phyloP scores from a whole-genome alignment of 768 basidiomycete genomes.

The Cystobasidium tubakii region DNA sequence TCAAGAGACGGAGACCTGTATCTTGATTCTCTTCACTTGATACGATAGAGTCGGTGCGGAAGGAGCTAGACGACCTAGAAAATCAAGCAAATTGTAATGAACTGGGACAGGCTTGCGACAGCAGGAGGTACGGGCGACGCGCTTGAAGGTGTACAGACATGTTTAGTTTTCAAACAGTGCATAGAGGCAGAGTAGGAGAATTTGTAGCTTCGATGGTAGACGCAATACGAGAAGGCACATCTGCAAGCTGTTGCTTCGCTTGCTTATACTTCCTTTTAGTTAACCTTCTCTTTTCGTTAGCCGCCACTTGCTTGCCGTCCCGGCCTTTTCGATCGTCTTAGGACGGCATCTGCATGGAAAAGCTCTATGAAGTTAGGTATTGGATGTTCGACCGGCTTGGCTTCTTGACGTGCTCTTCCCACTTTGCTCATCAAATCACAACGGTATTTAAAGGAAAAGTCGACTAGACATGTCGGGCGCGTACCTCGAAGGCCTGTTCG shows the following conservation, averaged over 20 bases:
- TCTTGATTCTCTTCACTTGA: no score
- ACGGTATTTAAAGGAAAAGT: no score
- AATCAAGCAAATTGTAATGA: slow-evolving; percentile 18
- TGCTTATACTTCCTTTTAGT: no score
- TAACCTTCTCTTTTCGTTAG: neutral
- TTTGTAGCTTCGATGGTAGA: neutral
- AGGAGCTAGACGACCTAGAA: slow-evolving; percentile 26
- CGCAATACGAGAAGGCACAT: no score
- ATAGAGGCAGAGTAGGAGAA: no score
- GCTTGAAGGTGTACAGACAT: no score
- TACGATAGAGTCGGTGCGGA: slow-evolving; percentile 35
- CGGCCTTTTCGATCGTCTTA: neutral
- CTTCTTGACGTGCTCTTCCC: no score
- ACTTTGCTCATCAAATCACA: slow-evolving; percentile 5
- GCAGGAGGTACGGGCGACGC: no score
- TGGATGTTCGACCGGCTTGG: neutral
- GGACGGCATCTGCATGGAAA: neutral
- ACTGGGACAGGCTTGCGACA: no score
- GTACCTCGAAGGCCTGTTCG: slow-evolving; percentile 46
- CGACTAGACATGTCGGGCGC: neutral
- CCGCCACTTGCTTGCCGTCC: neutral
- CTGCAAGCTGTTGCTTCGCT: neutral
- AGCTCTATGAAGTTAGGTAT: neutral
- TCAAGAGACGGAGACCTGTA: no score
- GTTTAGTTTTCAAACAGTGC: no score